These are phyloP conservation scores for Marsdenia floribunda DNA, from an alignment of 257 asterid genomes.

Conservation along the genomic window DNA sequence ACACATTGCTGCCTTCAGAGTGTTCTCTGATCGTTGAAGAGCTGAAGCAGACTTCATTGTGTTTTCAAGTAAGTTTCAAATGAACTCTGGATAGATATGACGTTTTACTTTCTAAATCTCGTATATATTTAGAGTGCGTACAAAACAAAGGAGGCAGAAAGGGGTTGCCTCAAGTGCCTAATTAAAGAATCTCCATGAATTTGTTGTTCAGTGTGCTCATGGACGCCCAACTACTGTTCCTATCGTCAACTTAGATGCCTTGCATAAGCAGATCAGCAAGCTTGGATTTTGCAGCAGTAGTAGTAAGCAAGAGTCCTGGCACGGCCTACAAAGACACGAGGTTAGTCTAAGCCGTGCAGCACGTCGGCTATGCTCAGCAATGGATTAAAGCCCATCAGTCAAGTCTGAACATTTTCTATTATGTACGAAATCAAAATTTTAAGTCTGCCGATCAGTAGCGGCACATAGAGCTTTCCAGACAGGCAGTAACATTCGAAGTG, in stretches of 20 bases:
- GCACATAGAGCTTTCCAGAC: slow-evolving; percentile 81
- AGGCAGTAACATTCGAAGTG: slow-evolving; percentile 67
- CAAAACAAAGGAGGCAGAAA: no score
- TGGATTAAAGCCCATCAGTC: slow-evolving; percentile 11
- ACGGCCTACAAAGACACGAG: slow-evolving; percentile 54
- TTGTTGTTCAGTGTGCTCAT: slow-evolving; percentile 78
- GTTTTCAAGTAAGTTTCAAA: slow-evolving; percentile 75
- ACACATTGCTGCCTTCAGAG: slow-evolving; percentile 77
- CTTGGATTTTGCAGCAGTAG: slow-evolving; percentile 24
- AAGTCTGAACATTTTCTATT: not conserved
- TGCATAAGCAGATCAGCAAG: slow-evolving; percentile 55
- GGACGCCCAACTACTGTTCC: slow-evolving; percentile 97
- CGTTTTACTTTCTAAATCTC: not conserved
- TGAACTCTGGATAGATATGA: not conserved
- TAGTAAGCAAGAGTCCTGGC: slow-evolving; percentile 49
- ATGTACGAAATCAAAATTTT: no score
- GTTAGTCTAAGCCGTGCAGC: slow-evolving; percentile 49
- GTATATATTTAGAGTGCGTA: not conserved
- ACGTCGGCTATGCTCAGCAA: slow-evolving; percentile 48
- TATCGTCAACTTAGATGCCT: slow-evolving; percentile 56
- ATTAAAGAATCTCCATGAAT: not conserved
- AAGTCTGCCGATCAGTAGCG: slow-evolving; percentile 24
- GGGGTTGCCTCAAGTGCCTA: not conserved
- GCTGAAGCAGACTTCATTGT: slow-evolving; percentile 75
- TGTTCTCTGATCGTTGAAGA: slow-evolving; percentile 91